Percentiles rank a stretch among this genome's conserved stretches.
Conservation (phyloP, 2,329 filamentous ascomycete species). For the Aspergillus novofumigatus region DNA sequence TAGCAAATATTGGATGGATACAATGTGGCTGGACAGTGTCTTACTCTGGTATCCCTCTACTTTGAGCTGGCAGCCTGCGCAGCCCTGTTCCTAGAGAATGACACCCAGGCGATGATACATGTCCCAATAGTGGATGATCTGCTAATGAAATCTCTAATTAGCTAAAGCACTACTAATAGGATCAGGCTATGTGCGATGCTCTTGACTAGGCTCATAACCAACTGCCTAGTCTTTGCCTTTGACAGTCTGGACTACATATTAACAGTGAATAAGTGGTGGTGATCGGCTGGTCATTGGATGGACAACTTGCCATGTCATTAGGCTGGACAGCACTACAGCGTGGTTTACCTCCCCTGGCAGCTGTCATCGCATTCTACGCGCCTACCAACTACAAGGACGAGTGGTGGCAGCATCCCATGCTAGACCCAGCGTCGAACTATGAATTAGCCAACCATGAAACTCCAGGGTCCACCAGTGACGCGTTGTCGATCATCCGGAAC, state of each 20-base stretch:
- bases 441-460: too few species aligned
- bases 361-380: slow-evolving; percentile 46
- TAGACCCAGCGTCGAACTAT: too few species aligned
- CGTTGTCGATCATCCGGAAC: too few species aligned
- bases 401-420: slow-evolving; percentile 7
- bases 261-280: slow-evolving; percentile 31
- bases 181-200: slow-evolving; percentile 6
- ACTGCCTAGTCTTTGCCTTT: slow-evolving; percentile 25
- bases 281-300: slow-evolving; percentile 50
- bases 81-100: neutral
- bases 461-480: too few species aligned
- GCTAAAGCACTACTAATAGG: slow-evolving; percentile 10
- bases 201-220: slow-evolving; percentile 30
- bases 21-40: neutral
- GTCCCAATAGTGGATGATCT: neutral
- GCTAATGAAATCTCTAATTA: neutral
- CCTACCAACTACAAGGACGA: slow-evolving; percentile 39
- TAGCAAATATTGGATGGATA: neutral
- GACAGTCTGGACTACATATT: neutral
- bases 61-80: neutral
- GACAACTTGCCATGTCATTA: slow-evolving; percentile 43
- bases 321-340: slow-evolving; percentile 32
- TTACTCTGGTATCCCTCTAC: neutral
- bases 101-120: neutral
- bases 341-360: slow-evolving; percentile 37